Percentiles rank a stretch among this genome's conserved stretches.
Evolutionary conservation across 108 stramenopile genomes (phyloP).

Genomic region (Nitzschia inconspicua): DNA sequence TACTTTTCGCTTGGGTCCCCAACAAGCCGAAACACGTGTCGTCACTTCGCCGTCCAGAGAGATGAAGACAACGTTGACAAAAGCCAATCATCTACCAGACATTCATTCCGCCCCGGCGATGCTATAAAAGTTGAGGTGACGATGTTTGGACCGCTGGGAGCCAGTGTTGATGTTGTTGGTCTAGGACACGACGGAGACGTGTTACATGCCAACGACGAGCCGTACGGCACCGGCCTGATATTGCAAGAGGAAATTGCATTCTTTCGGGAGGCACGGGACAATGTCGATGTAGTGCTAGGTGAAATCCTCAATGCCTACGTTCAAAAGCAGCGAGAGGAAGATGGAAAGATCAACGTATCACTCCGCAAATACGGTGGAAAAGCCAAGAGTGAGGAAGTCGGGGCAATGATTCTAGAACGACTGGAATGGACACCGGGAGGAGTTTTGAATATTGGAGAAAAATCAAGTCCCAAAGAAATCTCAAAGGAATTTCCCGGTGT

Average conservation of each 20-base stretch:
- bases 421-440: constrained; percentile 37
- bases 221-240: constrained; percentile 69
- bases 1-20: too few relatives aligned
- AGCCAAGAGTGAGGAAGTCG: constrained; percentile 59
- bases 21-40: too few relatives aligned
- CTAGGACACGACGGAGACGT: constrained; percentile 49
- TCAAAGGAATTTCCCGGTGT: constrained; percentile 65
- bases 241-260: constrained; percentile 72
- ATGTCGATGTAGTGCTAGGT: constrained; percentile 69
- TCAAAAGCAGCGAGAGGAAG: constrained; percentile 59
- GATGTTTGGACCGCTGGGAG: constrained; percentile 75
- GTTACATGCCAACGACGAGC: constrained; percentile 56
- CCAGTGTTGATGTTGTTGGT: constrained; percentile 68
- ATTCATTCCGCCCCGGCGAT: constrained; percentile 49
- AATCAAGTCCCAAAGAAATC: constrained; percentile 72
- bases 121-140: constrained; percentile 72
- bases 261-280: constrained; percentile 62
- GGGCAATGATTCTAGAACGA: constrained; percentile 50
- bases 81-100: background rate
- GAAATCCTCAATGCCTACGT: constrained; percentile 76
- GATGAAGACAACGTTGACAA: background rate
- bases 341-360: constrained; percentile 62
- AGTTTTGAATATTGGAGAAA: constrained; percentile 64
- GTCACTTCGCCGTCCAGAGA: too few relatives aligned
- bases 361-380: constrained; percentile 67